Conservation (phyloP, 2,329 filamentous ascomycete genomes). For the Cryphonectria japonica region DNA sequence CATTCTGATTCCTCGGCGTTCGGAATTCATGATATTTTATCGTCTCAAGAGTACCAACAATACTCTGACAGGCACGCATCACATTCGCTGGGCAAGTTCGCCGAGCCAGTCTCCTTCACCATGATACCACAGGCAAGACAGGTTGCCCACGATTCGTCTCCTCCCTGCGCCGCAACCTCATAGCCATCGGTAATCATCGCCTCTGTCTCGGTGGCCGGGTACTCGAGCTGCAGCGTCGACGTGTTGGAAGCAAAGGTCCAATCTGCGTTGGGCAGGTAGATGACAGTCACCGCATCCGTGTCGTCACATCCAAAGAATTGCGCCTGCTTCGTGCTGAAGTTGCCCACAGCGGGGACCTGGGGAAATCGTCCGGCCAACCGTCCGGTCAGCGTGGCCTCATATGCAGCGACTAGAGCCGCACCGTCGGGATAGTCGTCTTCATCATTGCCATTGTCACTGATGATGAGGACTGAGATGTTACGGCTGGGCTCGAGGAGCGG, state of each 20-base stretch:
- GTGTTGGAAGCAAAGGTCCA: constrained; percentile 42
- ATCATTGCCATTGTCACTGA: constrained; percentile 50
- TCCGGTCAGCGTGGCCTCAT: constrained; percentile 24
- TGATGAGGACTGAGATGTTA: constrained; percentile 46
- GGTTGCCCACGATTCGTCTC: constrained; percentile 40
- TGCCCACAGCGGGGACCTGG: constrained; percentile 42
- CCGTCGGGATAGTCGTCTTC: constrained; percentile 48
- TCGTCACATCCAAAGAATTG: constrained; percentile 49
- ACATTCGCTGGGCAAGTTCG: constrained; percentile 37
- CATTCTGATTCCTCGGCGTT: neutral
- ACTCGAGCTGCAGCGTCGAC: constrained; percentile 40
- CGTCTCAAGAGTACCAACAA: constrained; percentile 33
- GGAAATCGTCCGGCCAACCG: constrained; percentile 46
- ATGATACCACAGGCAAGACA: constrained; percentile 49
- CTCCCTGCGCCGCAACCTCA: constrained; percentile 43
- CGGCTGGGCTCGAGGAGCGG: constrained; percentile 48
- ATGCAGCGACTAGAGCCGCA: constrained; percentile 41
- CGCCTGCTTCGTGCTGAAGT: constrained; percentile 42
- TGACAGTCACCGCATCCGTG: constrained; percentile 35
- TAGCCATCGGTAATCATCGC: constrained; percentile 46
- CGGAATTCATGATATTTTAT: neutral
- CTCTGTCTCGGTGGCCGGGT: constrained; percentile 38
- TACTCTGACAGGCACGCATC: constrained; percentile 44
- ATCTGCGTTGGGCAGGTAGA: constrained; percentile 49
- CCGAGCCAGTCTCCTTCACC: constrained; percentile 34